Evolutionary conservation across 192 early-diverging fungal genomes (phyloP), one percentile per base, ranked within the genome.

Genomic region (Funneliformis geosporum): DNA sequence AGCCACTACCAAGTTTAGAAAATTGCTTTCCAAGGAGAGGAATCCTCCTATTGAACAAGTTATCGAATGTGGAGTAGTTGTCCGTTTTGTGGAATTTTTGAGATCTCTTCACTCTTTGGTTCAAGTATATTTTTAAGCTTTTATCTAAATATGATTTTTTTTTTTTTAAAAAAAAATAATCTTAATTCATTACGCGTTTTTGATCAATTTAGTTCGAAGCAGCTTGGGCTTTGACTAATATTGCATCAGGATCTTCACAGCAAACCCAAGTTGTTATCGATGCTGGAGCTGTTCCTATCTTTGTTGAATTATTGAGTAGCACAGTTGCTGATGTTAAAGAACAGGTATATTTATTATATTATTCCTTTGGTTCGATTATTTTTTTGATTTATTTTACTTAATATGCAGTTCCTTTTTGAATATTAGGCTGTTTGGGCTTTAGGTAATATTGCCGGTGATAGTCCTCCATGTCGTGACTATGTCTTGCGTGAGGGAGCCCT

Each of bases 381-480:
- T 64, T 21, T 18, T 79, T 50, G 4, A 61, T 50, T n/a, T 7
- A 6, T 21, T 46, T 44, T 72, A 44, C 23, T 46, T 43, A 11
- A 64, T 12, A n/a, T 50, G 44, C 25, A 40, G 23, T 27, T 46
- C 67, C 42, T 11, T 39, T 61, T 33, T 73, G n/a, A 39, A 28
- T 16, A 16, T 60, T 82, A 94, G 90, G 97, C 96, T 61, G 98
- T 99, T 75, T 99, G 98, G 98, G 98, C 98, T 47, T 89, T 99
- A 66, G 98, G 98, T 75, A 99, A 99, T 87, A 99, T 99, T 92
- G 98, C 98, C 61, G 98, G 98, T 40, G 98, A 99, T 89, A 93
- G 89, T 79, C 94, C 96, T 62, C 81, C 84, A 40, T 98, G 95
- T 87, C 91, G 98, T 71, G 96, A 99, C 84, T 93, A 88, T 83